Evolutionary conservation across 139 green algal species (phyloP).

Genomic region (Chlorella sp.): DNA sequence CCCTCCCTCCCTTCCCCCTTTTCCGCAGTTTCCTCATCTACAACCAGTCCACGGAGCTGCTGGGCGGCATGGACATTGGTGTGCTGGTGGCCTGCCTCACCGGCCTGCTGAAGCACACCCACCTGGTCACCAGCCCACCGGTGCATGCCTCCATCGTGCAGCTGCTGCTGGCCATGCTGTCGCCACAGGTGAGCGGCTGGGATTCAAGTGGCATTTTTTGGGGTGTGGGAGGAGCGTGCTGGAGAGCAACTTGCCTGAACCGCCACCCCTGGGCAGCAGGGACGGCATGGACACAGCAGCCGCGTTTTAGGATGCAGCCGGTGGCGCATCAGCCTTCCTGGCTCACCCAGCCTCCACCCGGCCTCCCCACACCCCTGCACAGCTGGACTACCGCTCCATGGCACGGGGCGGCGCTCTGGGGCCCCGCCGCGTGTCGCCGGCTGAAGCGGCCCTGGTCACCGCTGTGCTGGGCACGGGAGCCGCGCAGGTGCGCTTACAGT

Average conservation of each 20-base stretch:
- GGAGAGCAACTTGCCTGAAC: too few relatives aligned
- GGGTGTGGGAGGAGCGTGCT: too few relatives aligned
- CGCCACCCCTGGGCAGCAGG: too few relatives aligned
- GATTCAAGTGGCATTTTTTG: too few relatives aligned
- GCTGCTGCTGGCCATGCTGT: slow-evolving; percentile 79
- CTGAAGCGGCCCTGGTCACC: slow-evolving; percentile 74
- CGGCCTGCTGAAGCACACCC: slow-evolving; percentile 59
- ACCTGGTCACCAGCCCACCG: slow-evolving; percentile 58
- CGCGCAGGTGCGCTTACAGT: not conserved
- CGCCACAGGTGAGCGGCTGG: slow-evolving; percentile 47
- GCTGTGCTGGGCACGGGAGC: slow-evolving; percentile 70
- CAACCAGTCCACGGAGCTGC: slow-evolving; percentile 39
- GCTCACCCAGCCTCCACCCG: too few relatives aligned
- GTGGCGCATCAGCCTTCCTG: too few relatives aligned
- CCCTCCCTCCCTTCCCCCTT: not conserved
- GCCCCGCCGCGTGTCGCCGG: slow-evolving; percentile 42
- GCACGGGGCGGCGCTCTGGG: slow-evolving; percentile 16
- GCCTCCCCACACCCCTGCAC: too few relatives aligned
- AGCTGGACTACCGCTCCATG: slow-evolving; percentile 10
- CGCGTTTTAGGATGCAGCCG: too few relatives aligned
- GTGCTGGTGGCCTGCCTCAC: slow-evolving; percentile 57
- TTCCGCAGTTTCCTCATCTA: slow-evolving; percentile 55
- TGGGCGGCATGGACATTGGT: slow-evolving; percentile 48
- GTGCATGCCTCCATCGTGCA: slow-evolving; percentile 68
- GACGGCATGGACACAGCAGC: too few relatives aligned